Evolutionary conservation across 805 yeast species (phyloP).

Genomic region (Lipomyces yamadae): DNA sequence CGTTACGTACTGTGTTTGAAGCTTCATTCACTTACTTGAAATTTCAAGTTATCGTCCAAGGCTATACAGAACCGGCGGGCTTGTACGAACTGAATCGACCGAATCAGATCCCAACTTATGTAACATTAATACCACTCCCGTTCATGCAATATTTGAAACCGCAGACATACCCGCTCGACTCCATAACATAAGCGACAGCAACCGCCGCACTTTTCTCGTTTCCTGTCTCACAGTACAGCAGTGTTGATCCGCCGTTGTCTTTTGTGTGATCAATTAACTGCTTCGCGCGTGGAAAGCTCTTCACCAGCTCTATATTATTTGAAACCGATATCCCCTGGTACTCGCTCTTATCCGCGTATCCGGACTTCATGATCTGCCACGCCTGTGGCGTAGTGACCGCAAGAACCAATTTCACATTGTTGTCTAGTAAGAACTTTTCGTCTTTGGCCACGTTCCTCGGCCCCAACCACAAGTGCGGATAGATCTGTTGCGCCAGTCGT

Average conservation of each 20-base stretch:
- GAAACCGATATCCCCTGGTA: constrained; percentile 21
- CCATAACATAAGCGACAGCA: constrained; percentile 44
- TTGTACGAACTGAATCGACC: constrained; percentile 44
- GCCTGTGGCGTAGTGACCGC: constrained; percentile 27
- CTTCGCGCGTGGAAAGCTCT: constrained; percentile 21
- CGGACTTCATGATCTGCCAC: constrained; percentile 24
- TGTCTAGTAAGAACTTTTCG: constrained; percentile 46
- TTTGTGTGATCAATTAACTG: constrained; percentile 22
- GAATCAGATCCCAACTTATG: constrained; percentile 30
- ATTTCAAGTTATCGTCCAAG: constrained; percentile 39
- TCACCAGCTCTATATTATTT: constrained; percentile 18
- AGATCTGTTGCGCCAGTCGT: constrained; percentile 51
- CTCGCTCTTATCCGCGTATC: constrained; percentile 9
- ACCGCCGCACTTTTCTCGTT: constrained; percentile 45
- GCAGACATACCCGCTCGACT: constrained; percentile 28
- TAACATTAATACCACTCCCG: background rate
- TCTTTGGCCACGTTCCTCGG: constrained; percentile 53
- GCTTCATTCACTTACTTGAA: constrained; percentile 19
- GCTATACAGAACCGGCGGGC: constrained; percentile 42
- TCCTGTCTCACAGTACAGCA: constrained; percentile 46
- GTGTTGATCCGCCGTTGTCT: constrained; percentile 22
- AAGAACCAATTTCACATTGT: constrained; percentile 45
- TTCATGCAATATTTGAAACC: background rate
- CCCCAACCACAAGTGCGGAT: constrained; percentile 53
- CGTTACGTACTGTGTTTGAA: background rate